A percentile compares a stretch with the other conserved stretches of the same genome.
These are phyloP conservation scores for Willaertia magna DNA, from an alignment of 208 protist species.

Conservation along the genomic window DNA sequence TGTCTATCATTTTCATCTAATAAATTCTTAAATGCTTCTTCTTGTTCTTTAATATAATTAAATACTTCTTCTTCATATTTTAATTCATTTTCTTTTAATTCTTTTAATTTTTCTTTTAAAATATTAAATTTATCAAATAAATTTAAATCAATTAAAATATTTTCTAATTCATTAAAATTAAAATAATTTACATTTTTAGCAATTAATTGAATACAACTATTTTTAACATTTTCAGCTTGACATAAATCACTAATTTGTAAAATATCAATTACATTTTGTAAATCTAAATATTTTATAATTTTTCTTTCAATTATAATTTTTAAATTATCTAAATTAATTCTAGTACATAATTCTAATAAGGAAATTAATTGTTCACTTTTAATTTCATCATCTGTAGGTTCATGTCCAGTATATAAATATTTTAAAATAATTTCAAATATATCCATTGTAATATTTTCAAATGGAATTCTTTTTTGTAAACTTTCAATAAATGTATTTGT, in stretches of 20 bases:
- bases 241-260: neutral
- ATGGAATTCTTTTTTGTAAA: neutral
- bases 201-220: neutral
- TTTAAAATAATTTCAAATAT: neutral
- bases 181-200: neutral
- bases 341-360: neutral
- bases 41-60: neutral
- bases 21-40: neutral
- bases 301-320: neutral
- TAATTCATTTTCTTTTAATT: neutral
- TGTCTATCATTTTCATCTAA: neutral
- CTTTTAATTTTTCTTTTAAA: neutral
- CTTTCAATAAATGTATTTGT: neutral
- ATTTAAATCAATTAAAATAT: neutral
- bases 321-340: neutral
- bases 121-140: neutral
- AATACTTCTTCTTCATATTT: neutral
- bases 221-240: neutral
- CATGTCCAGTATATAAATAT: neutral
- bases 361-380: neutral
- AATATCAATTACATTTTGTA: neutral
- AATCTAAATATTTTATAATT: neutral
- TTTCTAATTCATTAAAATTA: neutral
- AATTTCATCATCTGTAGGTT: neutral
- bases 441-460: neutral